Evolutionary conservation across 2,329 filamentous ascomycete genomes (phyloP).

Genomic region (Hortaea werneckii): DNA sequence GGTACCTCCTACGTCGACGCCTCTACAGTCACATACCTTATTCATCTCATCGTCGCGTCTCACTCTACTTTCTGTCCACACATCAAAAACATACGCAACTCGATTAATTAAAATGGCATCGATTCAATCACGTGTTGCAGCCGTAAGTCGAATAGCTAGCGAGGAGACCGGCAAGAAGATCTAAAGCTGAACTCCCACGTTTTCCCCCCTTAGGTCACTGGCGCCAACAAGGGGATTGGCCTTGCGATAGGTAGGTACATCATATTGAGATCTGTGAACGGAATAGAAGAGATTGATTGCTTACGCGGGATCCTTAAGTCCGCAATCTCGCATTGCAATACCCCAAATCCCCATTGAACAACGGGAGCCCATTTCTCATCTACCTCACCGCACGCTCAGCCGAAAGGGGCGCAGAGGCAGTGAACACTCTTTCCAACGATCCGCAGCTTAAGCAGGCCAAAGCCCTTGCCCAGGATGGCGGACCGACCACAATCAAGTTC

Average conservation of each 20-base stretch:
- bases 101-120: too few relatives aligned
- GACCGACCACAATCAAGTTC: constrained; percentile 38
- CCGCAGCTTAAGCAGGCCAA: constrained; percentile 36
- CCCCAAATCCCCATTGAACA: constrained; percentile 38
- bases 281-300: neutral
- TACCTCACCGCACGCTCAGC: constrained; percentile 45
- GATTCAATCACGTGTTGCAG: too few relatives aligned
- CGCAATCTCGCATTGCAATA: constrained; percentile 46
- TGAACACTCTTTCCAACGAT: constrained; percentile 35
- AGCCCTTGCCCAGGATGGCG: constrained; percentile 33
- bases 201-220: constrained; percentile 31
- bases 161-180: too few relatives aligned
- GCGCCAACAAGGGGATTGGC: constrained; percentile 45
- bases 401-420: constrained; percentile 37
- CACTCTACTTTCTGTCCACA: too few relatives aligned
- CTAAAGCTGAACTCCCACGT: too few relatives aligned
- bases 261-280: neutral
- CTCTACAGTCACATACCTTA: too few relatives aligned
- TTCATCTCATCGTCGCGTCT: too few relatives aligned
- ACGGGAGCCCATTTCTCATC: constrained; percentile 38
- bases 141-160: too few relatives aligned
- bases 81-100: too few relatives aligned
- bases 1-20: too few relatives aligned
- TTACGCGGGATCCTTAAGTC: constrained; percentile 23
- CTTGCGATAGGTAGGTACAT: constrained; percentile 34